Base-by-base conservation (phyloP, 2,329 filamentous ascomycete genomes). In the Teratosphaeria destructans region DNA sequence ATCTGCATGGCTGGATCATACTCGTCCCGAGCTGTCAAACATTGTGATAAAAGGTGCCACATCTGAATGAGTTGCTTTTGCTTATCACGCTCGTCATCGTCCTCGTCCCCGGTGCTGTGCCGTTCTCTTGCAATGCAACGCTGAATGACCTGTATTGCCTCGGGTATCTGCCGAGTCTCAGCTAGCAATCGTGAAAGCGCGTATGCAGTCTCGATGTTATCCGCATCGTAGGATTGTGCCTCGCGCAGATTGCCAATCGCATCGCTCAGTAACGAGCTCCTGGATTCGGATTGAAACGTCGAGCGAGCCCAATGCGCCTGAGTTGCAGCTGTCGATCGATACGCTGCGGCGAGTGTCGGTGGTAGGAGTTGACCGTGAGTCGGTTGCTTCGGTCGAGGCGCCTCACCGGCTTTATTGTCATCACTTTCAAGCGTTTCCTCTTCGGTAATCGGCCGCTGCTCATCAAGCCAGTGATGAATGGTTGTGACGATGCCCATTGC, bases 41-140 rank as follows among this genome's bases (percentile, higher is more conserved):
- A 79, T 27, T 99, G 79, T 0, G 90, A 87, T 54, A 99, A 80
- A 16, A 99, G 80, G 77, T 99, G 94, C 92, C 94, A 96, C 27
- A 96, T 75, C 2, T 92, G 87, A 27, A 97, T 85, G n/a, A 84
- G 68, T 62, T 81, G 80, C 56, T 80, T 79, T 70, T 90, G 85
- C 59, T 84, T 63, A 29, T 57, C 43, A n/a, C 55, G 29, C 35
- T 57, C 56, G 2, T 61, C 54, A 8, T 58, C 60, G 10, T 61
- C 61, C 10, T 61, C 61, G 12, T 67, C 63, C 19, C 23, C 43
- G 7, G 53, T 32, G 23, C 14, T 3, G 12, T 32, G 27, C 16
- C 34, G 14, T 54, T 14, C 26, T 6, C 12, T n/a, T 39, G 87
- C 79, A 52, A 97, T 77, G 0, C 89, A 89, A 47, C 82, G 81